Evolutionary conservation across 768 basidiomycete species (phyloP).

Genomic region (Xanthoconium stramineum): DNA sequence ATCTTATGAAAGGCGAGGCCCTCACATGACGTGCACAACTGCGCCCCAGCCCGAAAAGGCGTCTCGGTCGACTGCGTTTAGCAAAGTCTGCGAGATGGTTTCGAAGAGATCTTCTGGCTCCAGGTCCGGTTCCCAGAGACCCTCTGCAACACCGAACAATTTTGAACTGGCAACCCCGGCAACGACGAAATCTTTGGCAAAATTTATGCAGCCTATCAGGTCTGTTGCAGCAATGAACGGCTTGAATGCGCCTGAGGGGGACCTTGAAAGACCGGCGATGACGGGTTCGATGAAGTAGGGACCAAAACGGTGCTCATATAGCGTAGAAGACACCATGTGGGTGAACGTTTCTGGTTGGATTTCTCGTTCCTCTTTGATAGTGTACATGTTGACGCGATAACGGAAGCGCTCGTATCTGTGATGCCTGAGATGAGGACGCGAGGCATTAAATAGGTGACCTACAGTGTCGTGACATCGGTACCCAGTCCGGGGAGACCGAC

Average conservation of each 20-base stretch:
- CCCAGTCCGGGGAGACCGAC: constrained; percentile 90
- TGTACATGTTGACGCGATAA: constrained; percentile 97
- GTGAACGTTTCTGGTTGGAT: constrained; percentile 96
- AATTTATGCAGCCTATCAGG: constrained; percentile 89
- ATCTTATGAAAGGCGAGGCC: constrained; percentile 11
- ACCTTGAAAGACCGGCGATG: constrained; percentile 83
- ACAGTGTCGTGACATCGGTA: constrained; percentile 92
- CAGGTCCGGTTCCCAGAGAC: constrained; percentile 96
- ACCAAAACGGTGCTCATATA: constrained; percentile 94
- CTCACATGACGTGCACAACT: constrained; percentile 93
- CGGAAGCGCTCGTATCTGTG: constrained; percentile 84
- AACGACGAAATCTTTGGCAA: constrained; percentile 96
- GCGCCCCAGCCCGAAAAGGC: constrained; percentile 97
- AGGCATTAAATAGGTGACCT: constrained; percentile 23
- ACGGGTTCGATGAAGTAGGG: constrained; percentile 98
- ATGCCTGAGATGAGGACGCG: constrained; percentile 3
- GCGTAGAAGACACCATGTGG: constrained; percentile 89
- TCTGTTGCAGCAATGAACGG: constrained; percentile 97
- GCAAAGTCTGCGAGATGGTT: constrained; percentile 92
- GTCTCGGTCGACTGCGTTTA: constrained; percentile 95
- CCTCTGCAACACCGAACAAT: constrained; percentile 95
- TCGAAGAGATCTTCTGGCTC: constrained; percentile 97
- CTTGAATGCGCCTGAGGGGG: constrained; percentile 65
- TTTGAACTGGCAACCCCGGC: constrained; percentile 90
- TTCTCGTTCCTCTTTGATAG: constrained; percentile 97